Conservation (phyloP, 2,329 filamentous ascomycete species). For the Chaetomium olivaceum region DNA sequence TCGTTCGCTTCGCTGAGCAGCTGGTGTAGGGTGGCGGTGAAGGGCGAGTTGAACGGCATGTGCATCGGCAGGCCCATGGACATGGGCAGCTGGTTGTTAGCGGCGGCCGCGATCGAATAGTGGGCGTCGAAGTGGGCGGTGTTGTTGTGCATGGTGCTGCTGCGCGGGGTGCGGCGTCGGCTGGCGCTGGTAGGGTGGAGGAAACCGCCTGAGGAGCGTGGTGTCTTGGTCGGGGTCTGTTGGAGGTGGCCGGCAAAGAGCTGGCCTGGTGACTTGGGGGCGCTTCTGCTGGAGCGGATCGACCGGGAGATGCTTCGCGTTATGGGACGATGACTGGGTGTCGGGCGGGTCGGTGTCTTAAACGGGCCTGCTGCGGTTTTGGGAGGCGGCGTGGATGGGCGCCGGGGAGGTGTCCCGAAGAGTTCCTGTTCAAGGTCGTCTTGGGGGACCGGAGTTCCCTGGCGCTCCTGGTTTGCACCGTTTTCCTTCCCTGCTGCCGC, state of each 20-base stretch:
- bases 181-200: constrained; percentile 26
- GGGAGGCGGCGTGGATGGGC: constrained; percentile 56
- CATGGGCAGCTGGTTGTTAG: constrained; percentile 25
- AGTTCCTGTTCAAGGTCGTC: constrained; percentile 56
- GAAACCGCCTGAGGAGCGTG: constrained; percentile 36
- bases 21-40: constrained; percentile 64
- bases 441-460: constrained; percentile 40
- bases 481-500: constrained; percentile 48
- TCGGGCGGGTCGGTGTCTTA: constrained; percentile 65
- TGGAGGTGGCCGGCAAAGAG: constrained; percentile 41
- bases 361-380: constrained; percentile 50
- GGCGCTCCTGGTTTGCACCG: constrained; percentile 23
- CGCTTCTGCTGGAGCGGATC: constrained; percentile 41
- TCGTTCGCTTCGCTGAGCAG: constrained; percentile 59
- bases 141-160: constrained; percentile 25
- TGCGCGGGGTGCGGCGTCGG: constrained; percentile 48
- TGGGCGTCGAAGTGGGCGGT: constrained; percentile 35
- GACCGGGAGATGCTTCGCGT: constrained; percentile 62
- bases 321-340: constrained; percentile 60
- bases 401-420: constrained; percentile 60
- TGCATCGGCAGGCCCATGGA: not conserved
- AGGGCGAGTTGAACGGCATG: constrained; percentile 52
- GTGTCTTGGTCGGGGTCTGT: constrained; percentile 50
- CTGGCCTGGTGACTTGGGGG: constrained; percentile 48
- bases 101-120: constrained; percentile 39